Evolutionary conservation across 2,329 filamentous ascomycete genomes (phyloP), one percentile per base, ranked within the genome.

Genomic region (Cadophora luteo-olivacea): DNA sequence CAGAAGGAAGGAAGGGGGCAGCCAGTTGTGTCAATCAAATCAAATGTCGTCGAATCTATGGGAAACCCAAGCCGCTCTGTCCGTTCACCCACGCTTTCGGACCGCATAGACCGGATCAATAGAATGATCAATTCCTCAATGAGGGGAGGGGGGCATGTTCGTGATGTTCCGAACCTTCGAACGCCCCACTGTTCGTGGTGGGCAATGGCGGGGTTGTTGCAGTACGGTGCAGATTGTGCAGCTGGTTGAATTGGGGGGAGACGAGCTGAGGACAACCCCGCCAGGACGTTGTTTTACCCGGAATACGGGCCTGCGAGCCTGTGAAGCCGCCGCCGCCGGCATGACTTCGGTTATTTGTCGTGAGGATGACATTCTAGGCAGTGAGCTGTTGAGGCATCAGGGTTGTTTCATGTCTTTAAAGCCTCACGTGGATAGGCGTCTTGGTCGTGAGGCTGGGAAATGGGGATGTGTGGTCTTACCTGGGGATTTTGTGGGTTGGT

Each of bases 91-190:
- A 63, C 9, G 41, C 29, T 69, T 67, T 74, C 75, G 74, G 74
- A 70, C 73, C 74, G 72, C 71, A 66, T 67, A 68, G 49, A 72
- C 74, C 74, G 74, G 64, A 38, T 65, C 67, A 69, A 65, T 67
- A 67, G 36, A 38, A 14, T 45, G 41, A 68, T 68, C 54, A 45
- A 45, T 57, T 68, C 66, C 70, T 63, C 57, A 36, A 65, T 69
- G 32, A 68, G 66, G 61, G 51, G 25, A 9, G 14, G 8, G 41
- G 36, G 41, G 12, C 41, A 45, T 48, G 66, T 67, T 65, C 61
- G 45, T 64, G 68, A 69, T 66, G 60, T 70, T 72, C 69, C 64
- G 61, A 36, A 36, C 2, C 2, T 22, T 9, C 25, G 57, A 29
- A 29, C 19, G 65, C 69, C 72, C 72, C 72, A 66, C 73, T 60